Evolutionary conservation across 345 rosid species (phyloP).

Genomic region (Alliaria petiolata): DNA sequence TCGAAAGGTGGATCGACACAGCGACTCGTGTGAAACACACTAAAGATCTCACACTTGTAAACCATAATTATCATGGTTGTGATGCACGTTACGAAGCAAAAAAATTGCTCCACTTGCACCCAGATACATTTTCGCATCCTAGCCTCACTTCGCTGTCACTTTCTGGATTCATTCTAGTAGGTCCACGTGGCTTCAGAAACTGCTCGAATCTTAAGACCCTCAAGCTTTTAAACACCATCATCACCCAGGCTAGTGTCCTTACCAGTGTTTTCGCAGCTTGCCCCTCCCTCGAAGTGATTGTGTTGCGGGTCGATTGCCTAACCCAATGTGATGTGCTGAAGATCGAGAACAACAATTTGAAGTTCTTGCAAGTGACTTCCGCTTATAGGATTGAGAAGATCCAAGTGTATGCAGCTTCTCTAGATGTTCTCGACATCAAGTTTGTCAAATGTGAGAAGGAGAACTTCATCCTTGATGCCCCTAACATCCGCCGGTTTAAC

Average conservation of each 20-base stretch:
- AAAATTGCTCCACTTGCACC: neutral
- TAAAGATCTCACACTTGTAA: neutral
- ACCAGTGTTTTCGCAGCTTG: neutral
- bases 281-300: conserved; percentile 15
- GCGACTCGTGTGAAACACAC: neutral
- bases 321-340: neutral
- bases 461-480: neutral
- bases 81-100: neutral
- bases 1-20: conserved; percentile 5
- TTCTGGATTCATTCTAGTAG: neutral
- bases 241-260: neutral
- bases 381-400: neutral
- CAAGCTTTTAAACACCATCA: neutral
- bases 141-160: conserved; percentile 22
- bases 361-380: neutral
- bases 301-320: neutral
- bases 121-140: neutral
- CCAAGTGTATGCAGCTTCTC: neutral
- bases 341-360: conserved; percentile 14
- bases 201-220: conserved; percentile 16
- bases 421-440: conserved; percentile 11
- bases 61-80: neutral
- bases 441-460: neutral
- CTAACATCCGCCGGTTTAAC: neutral
- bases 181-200: neutral